Evolutionary conservation across 768 basidiomycete species (phyloP), one percentile per base, ranked within the genome.

Genomic region (Termitomyces eurrhizus): DNA sequence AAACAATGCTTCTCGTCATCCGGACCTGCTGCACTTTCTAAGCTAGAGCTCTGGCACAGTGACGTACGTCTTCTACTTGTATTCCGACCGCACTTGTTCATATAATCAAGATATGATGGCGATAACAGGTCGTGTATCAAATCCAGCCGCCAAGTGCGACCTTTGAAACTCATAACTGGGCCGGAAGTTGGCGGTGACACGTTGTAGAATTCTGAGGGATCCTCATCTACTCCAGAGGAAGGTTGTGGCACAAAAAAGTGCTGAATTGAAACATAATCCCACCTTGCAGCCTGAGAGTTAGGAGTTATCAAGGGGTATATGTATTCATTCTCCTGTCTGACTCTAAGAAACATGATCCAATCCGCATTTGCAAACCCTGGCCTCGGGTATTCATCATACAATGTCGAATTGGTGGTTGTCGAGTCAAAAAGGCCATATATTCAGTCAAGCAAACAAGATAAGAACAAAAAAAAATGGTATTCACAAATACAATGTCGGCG

Each of bases 181-280:
- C 91, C 89, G 0, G 85, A 86, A 61, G 75, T 79, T 41, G 91
- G 91, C 21, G 90, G 90, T 21, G 91, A 93, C 66, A 93, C 90
- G 0, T 78, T 91, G 8, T 92, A 88, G 88, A 86, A 82, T 69
- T 91, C 89, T 9, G 90, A 89, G 86, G 86, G 70, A 68, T 2
- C 81, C 7, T 12, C 42, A 56, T 39, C 3, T 44, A 18, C 8
- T 36, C 29, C 39, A 35, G 41, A n/a, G n/a, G n/a, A n/a, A n/a
- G n/a, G n/a, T n/a, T n/a, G n/a, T n/a, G n/a, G n/a, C n/a, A n/a
- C n/a, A n/a, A n/a, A n/a, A n/a, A n/a, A n/a, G n/a, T n/a, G n/a
- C n/a, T n/a, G n/a, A n/a, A n/a, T n/a, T n/a, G n/a, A n/a, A n/a
- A n/a, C n/a, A n/a, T n/a, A n/a, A n/a, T n/a, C n/a, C n/a, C n/a